Evolutionary conservation across 345 rosid species (phyloP), one percentile per base, ranked within the genome.

Genomic region (Clarkia xantiana): DNA sequence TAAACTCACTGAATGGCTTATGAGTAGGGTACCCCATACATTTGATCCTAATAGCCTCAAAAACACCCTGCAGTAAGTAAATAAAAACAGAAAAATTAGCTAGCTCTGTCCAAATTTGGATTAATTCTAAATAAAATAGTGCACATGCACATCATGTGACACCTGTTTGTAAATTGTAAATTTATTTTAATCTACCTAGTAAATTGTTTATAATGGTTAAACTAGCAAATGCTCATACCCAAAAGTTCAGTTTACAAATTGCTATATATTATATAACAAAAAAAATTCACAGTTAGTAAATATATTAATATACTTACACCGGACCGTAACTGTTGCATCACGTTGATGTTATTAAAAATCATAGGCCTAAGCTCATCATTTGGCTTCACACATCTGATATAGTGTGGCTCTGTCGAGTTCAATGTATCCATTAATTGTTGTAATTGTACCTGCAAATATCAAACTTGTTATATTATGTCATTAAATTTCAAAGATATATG

Each of bases 61-160:
- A 70, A 62, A 90, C 97, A 69, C 97, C 97, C 97, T 90, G 67
- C n/a, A n/a, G n/a, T n/a, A n/a, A n/a, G n/a, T n/a, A n/a, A n/a
- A n/a, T 55, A 77, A 14, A 55, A 62, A 67, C 51, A 79, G n/a
- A 58, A 62, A 55, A 15, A 60, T 20, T n/a, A n/a, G n/a, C n/a
- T n/a, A n/a, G n/a, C n/a, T n/a, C n/a, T n/a, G n/a, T n/a, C n/a
- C n/a, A n/a, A n/a, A n/a, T n/a, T n/a, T n/a, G n/a, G n/a, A n/a
- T n/a, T n/a, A n/a, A n/a, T n/a, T n/a, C n/a, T n/a, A n/a, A n/a
- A n/a, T n/a, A n/a, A n/a, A n/a, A n/a, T n/a, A n/a, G n/a, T n/a
- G n/a, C n/a, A n/a, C n/a, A n/a, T n/a, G n/a, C n/a, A n/a, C n/a
- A n/a, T n/a, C n/a, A n/a, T n/a, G n/a, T n/a, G n/a, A n/a, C n/a